Base-by-base conservation (phyloP, 23 red algal genomes). In the Gracilaria caudata region DNA sequence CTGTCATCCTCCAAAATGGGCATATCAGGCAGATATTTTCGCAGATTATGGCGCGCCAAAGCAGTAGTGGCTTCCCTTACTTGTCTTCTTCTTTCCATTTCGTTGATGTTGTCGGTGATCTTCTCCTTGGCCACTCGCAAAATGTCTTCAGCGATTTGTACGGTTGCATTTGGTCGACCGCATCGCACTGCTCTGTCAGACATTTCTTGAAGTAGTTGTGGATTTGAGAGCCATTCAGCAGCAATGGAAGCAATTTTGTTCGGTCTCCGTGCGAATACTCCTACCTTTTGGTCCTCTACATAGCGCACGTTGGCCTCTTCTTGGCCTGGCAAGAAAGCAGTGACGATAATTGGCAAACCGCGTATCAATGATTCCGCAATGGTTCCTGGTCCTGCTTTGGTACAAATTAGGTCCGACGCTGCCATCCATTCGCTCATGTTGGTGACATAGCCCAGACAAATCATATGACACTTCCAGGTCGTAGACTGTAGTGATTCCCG, bases 371-470 rank as follows among this genome's bases (percentile, higher is more conserved):
- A 75, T 81, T 97, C 94, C 17, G 94, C 94, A 68, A 97, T 97
- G 20, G 94, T 97, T 0, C 94, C 94, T 1, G 94, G 94, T 1
- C 94, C 94, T 41, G 94, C 94, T 40, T 97, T 97, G 2, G 94
- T 93, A 33, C 91, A 81, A n/a, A 97, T 40, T 36, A 84, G 46
- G 28, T 97, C 90, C 30, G 34, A 83, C 40, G 94, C 94, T 1
- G 80, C 73, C 94, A 97, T 97, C 86, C 87, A 97, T 25, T 97
- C 94, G 73, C 79, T 86, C 94, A 97, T 93, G 73, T 97, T 97
- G 13, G 30, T 77, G 2, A 97, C 94, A 66, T 89, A 97, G 20
- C 94, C 94, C 14, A 68, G 24, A 1, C 54, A 44, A 34, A 68
- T 80, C 24, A 97, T 53, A 51, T 63, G 83, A 45, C 76, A 46